These are phyloP conservation scores for Pichia paraexigua DNA, from an alignment of 805 yeast genomes.

Conservation along the genomic window DNA sequence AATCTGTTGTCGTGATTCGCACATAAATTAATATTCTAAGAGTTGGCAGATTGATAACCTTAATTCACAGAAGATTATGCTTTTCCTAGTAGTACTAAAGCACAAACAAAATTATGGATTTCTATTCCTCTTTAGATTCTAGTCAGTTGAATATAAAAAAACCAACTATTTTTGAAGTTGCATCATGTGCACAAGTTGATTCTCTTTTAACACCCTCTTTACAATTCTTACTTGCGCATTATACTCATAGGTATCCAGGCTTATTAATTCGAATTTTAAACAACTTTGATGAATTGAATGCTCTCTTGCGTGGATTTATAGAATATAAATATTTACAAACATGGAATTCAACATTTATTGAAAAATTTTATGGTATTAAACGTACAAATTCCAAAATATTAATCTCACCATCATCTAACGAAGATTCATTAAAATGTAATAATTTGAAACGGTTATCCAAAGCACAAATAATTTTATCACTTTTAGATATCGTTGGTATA, in stretches of 20 bases:
- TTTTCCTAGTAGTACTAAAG: too few species aligned
- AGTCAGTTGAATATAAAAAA: constrained; percentile 62
- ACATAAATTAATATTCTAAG: not conserved
- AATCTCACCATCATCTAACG: not conserved
- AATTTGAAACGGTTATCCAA: constrained; percentile 43
- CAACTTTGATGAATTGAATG: constrained; percentile 69
- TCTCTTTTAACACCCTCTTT: constrained; percentile 73
- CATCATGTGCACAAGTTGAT: constrained; percentile 75
- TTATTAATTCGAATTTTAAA: constrained; percentile 54
- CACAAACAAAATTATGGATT: too few species aligned
- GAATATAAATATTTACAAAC: constrained; percentile 63
- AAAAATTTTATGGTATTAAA: constrained; percentile 85
- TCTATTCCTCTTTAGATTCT: constrained; percentile 72
- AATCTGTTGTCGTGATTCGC: not conserved
- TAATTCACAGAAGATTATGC: too few species aligned
- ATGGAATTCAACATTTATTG: constrained; percentile 85
- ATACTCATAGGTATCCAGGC: constrained; percentile 71
- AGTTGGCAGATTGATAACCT: too few species aligned
- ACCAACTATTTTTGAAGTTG: constrained; percentile 84
- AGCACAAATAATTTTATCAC: constrained; percentile 45
- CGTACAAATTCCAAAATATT: constrained; percentile 30
- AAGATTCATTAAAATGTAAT: constrained; percentile 30
- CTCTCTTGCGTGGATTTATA: constrained; percentile 49
- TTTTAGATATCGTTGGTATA: constrained; percentile 53
- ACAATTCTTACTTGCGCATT: constrained; percentile 70